Conservation (phyloP, 441 rosid species). For the Gossypium trilobum region DNA sequence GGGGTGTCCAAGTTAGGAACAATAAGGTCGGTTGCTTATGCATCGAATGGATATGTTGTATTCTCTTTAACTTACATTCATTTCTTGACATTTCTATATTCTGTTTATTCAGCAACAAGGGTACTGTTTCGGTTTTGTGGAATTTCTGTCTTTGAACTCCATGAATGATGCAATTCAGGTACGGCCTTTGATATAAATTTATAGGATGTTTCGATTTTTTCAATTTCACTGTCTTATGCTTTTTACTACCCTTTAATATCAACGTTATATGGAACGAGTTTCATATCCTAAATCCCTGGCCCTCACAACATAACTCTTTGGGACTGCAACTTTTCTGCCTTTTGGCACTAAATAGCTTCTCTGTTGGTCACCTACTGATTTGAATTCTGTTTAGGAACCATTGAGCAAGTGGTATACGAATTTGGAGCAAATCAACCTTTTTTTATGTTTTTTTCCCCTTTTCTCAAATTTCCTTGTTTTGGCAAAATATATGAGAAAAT, state of each 20-base stretch:
- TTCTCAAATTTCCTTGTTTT: neutral
- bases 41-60: neutral
- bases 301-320: neutral
- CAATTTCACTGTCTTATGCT: neutral
- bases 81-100: constrained; percentile 8
- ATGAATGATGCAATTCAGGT: constrained; percentile 51
- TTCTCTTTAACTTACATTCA: constrained; percentile 12
- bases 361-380: neutral
- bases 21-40: constrained; percentile 32
- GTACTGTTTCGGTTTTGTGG: constrained; percentile 56
- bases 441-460: neutral
- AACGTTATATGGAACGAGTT: neutral
- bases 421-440: neutral
- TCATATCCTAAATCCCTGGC: neutral
- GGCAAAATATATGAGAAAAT: neutral
- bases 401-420: neutral
- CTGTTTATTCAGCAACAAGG: constrained; percentile 37
- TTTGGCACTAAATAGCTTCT: neutral
- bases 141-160: constrained; percentile 42
- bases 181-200: neutral
- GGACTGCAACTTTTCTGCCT: neutral
- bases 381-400: neutral
- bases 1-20: constrained; percentile 50
- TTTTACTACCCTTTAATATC: neutral
- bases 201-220: neutral